These are phyloP conservation scores for Backusella tarrabulga DNA, from an alignment of 192 early-diverging fungal genomes.

Conservation along the genomic window DNA sequence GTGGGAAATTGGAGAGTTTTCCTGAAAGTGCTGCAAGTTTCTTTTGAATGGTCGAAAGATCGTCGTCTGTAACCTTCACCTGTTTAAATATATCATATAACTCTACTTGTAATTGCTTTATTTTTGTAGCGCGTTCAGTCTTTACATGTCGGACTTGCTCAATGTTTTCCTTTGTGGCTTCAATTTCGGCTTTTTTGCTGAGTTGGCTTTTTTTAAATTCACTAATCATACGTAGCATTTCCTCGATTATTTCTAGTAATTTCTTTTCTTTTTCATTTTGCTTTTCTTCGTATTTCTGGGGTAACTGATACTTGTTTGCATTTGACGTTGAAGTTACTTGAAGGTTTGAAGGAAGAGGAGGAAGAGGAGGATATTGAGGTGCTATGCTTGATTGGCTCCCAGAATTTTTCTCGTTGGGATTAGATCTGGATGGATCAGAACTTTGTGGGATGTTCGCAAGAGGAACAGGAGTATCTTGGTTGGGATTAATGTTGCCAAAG, in stretches of 20 bases:
- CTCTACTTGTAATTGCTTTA: neutral
- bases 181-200: neutral
- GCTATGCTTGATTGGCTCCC: neutral
- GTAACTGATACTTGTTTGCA: too few relatives aligned
- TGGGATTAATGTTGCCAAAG: too few relatives aligned
- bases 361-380: too few relatives aligned
- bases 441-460: too few relatives aligned
- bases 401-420: neutral
- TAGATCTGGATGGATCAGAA: neutral
- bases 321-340: too few relatives aligned
- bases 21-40: conserved; percentile 5
- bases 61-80: conserved; percentile 7
- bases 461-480: too few relatives aligned
- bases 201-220: neutral
- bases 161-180: neutral
- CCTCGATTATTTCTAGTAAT: neutral
- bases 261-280: neutral
- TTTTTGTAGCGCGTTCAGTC: neutral
- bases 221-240: neutral
- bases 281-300: too few relatives aligned
- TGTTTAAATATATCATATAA: neutral
- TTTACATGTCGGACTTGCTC: neutral
- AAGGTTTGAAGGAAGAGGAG: too few relatives aligned
- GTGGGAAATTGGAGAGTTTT: conserved; percentile 9
- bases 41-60: conserved; percentile 2